Percentiles rank a stretch among this genome's conserved stretches.
These are phyloP conservation scores for Tanozyma kutaoensis DNA, from an alignment of 805 yeast genomes.

Conservation along the genomic window DNA sequence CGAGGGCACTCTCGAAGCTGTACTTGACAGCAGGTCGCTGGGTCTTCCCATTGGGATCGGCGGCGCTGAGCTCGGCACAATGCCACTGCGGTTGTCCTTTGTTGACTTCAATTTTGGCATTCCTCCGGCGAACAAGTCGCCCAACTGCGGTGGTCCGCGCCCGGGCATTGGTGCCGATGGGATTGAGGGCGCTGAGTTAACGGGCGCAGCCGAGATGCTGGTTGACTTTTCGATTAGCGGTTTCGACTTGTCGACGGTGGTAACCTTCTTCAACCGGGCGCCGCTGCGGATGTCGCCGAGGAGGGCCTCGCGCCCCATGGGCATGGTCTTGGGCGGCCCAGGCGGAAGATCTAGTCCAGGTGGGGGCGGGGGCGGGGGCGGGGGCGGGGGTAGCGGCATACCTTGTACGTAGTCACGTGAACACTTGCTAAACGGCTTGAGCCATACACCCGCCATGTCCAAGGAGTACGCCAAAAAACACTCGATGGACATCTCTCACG, in stretches of 20 bases:
- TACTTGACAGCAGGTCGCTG: too few relatives aligned
- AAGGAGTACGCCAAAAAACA: conserved; percentile 32
- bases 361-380: conserved; percentile 13
- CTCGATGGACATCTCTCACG: conserved; percentile 62
- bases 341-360: conserved; percentile 11
- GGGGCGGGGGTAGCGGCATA: conserved; percentile 22
- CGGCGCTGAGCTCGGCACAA: conserved; percentile 26
- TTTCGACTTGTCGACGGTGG: conserved; percentile 31
- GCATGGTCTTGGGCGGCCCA: conserved; percentile 8
- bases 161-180: too few relatives aligned
- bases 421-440: too few relatives aligned
- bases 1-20: too few relatives aligned
- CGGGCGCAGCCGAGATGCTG: too few relatives aligned
- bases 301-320: conserved; percentile 30
- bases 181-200: conserved; percentile 7
- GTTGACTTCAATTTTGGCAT: conserved; percentile 51
- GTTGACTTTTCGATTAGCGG: conserved; percentile 39
- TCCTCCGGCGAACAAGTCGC: conserved; percentile 67
- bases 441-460: conserved; percentile 1
- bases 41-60: conserved; percentile 12
- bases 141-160: conserved; percentile 33
- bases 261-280: conserved; percentile 24
- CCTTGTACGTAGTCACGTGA: too few relatives aligned
- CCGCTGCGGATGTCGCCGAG: conserved; percentile 74
- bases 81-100: conserved; percentile 21